Base-by-base conservation (phyloP, 768 basidiomycete genomes). In the Serendipita sp. region DNA sequence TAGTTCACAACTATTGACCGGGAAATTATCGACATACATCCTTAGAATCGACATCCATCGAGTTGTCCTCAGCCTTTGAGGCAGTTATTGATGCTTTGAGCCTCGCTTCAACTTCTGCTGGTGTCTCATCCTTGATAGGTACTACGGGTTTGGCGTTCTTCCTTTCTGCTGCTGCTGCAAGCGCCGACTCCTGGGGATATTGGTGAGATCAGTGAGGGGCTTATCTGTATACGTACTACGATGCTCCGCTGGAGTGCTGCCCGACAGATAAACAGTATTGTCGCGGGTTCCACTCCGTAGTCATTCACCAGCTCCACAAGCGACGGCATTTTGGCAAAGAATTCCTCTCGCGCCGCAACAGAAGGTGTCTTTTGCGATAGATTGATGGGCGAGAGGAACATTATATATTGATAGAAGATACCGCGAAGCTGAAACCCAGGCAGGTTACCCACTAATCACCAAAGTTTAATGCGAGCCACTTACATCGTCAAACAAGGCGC, bases 201-300 rank as follows among this genome's bases (percentile, higher is more conserved):
- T 8, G 40, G 40, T 50, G 29, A 31, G 48, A 50, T 8, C 8
- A 5, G n/a, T 6, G 18, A 50, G 48, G 48, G n/a, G 6, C 48
- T 31, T n/a, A 18, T 5, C 18, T n/a, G n/a, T 50, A 3, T 60
- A 64, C 44, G 43, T 31, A 45, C 44, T n/a, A 66, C 31, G 29
- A 62, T 45, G 16, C 75, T 75, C 67, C 16, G 85, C 82, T 88
- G 83, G 48, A 89, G 76, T 63, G 87, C 84, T 13, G 95, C 93
- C 15, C 96, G 83, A 44, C 91, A 81, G 64, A 98, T 86, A 71
- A 94, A 91, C 89, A 98, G 96, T 63, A 92, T 91, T 64, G 96
- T 85, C 11, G 88, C 82, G 43, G 88, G 83, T 65, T 85, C 83
- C 50, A 99, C 83, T 4, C 87, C 88, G 73, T 87, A 98, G 44